Percentiles rank a stretch among this genome's conserved stretches.
These are phyloP conservation scores for Gracilaria caudata DNA, from an alignment of 23 red algal genomes.

Conservation along the genomic window DNA sequence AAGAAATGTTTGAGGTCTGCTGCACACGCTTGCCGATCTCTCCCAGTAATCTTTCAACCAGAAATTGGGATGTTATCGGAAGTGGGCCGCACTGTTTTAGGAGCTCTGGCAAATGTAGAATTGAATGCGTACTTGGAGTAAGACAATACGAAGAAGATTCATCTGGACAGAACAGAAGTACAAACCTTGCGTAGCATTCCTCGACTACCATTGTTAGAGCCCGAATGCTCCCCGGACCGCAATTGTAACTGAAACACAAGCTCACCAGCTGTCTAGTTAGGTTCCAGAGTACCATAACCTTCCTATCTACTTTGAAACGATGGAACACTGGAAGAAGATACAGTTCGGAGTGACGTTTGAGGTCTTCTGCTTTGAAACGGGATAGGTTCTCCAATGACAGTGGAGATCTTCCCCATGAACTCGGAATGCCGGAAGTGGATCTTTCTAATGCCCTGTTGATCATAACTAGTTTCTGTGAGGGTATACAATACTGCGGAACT, in stretches of 20 bases:
- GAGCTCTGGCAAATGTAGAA: slow-evolving; percentile 8
- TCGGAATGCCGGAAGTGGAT: background rate
- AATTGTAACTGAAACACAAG: background rate
- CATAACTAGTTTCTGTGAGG: background rate
- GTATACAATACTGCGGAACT: background rate
- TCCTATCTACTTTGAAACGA: background rate
- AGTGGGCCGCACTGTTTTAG: slow-evolving; percentile 13
- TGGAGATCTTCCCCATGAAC: background rate
- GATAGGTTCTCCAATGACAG: background rate
- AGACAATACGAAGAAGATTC: background rate
- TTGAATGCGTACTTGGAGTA: slow-evolving; percentile 6
- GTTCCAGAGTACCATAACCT: background rate
- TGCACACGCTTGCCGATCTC: background rate
- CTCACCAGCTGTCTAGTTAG: background rate
- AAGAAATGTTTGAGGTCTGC: background rate
- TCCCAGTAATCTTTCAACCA: slow-evolving; percentile 17
- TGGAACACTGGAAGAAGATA: slow-evolving; percentile 14
- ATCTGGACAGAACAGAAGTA: background rate
- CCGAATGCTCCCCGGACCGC: too few relatives aligned
- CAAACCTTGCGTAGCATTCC: slow-evolving; percentile 11
- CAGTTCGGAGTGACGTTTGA: background rate
- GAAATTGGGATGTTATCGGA: slow-evolving; percentile 1
- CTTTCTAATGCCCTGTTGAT: background rate
- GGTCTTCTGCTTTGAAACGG: slow-evolving; percentile 22
- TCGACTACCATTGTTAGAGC: background rate